Evolutionary conservation across 306 rosid species (phyloP).

Genomic region (Cicer judaicum): DNA sequence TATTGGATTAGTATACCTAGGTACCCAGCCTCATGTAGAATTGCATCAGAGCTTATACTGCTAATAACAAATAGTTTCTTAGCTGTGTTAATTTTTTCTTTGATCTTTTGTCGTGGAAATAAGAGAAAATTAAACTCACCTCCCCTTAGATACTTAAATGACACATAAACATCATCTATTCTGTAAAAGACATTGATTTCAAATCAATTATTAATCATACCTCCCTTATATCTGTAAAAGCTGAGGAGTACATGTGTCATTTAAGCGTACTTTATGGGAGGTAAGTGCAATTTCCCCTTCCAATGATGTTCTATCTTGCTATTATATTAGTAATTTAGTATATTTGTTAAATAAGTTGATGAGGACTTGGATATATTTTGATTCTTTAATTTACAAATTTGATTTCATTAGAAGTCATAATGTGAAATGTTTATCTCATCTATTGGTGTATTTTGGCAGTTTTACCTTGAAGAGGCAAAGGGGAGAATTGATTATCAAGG

Average conservation of each 20-base stretch:
- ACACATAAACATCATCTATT: background rate
- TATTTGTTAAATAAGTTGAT: constrained; percentile 28
- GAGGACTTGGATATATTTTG: constrained; percentile 1
- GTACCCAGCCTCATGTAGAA: constrained; percentile 15
- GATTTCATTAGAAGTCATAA: background rate
- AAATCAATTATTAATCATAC: background rate
- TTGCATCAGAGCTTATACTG: constrained; percentile 38
- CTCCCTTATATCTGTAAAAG: background rate
- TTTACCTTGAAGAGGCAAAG: constrained; percentile 90
- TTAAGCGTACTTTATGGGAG: background rate
- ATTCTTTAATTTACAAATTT: constrained; percentile 10
- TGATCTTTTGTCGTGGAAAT: background rate
- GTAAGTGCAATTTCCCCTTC: background rate
- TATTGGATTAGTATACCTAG: constrained; percentile 11
- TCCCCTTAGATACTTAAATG: background rate
- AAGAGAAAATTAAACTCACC: background rate
- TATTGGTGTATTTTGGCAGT: constrained; percentile 56
- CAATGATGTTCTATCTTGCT: constrained; percentile 5
- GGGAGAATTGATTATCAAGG: constrained; percentile 95
- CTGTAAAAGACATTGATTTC: background rate
- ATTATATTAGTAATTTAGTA: constrained; percentile 1
- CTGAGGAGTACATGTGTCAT: background rate
- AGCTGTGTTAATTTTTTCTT: background rate
- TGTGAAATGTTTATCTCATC: constrained; percentile 10
- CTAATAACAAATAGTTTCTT: constrained; percentile 24